Evolutionary conservation across 768 basidiomycete genomes (phyloP).

Genomic region (Melanogaster broomeanus): DNA sequence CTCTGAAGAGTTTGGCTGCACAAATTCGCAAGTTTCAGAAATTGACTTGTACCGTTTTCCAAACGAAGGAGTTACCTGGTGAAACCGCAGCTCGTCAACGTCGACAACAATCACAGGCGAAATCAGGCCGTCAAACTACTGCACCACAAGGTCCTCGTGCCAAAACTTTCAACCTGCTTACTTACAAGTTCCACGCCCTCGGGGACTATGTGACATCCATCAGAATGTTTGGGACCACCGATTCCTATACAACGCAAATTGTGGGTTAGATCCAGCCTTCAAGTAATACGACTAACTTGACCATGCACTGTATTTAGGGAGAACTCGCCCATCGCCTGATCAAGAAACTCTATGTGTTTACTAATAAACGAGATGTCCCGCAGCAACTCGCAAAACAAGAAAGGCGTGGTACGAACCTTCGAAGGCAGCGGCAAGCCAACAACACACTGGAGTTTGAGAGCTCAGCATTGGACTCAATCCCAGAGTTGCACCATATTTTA

Average conservation of each 20-base stretch:
- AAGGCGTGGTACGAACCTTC: not conserved
- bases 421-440: too few species aligned
- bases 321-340: conserved; percentile 32
- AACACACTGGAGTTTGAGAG: not conserved
- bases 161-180: conserved; percentile 27
- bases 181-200: conserved; percentile 31
- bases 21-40: conserved; percentile 34
- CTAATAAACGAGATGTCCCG: conserved; percentile 13
- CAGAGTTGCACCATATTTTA: not conserved
- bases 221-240: conserved; percentile 21
- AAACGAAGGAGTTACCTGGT: conserved; percentile 37
- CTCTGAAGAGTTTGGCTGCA: not conserved
- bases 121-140: not conserved
- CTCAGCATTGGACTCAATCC: not conserved
- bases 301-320: too few species aligned
- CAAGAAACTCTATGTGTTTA: conserved; percentile 26
- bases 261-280: too few species aligned
- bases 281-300: too few species aligned
- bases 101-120: conserved; percentile 1
- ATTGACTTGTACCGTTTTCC: conserved; percentile 22
- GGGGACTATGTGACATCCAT: conserved; percentile 24
- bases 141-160: not conserved
- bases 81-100: conserved; percentile 36
- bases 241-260: conserved; percentile 21
- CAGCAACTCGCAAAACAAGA: conserved; percentile 4